Percentiles rank a stretch among this genome's conserved stretches.
These are phyloP conservation scores for Rhodofomes roseus DNA, from an alignment of 1,284 basidiomycete genomes.

Conservation along the genomic window DNA sequence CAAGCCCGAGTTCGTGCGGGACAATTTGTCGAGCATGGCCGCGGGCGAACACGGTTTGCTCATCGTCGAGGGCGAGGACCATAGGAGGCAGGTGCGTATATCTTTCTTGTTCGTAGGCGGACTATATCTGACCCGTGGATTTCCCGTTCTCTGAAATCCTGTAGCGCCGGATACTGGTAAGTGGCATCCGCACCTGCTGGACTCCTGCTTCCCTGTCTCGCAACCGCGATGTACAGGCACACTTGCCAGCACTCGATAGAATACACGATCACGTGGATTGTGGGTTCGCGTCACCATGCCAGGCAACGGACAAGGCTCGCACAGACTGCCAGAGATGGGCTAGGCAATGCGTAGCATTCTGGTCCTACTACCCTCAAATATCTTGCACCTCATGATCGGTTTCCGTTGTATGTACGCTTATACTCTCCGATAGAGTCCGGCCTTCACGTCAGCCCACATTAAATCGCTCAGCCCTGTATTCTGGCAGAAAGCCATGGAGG, in stretches of 20 bases:
- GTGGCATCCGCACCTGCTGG: constrained; percentile 4
- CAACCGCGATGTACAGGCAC: background rate
- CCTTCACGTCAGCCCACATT: constrained; percentile 55
- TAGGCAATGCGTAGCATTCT: too few species aligned
- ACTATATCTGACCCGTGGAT: background rate
- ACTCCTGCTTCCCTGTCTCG: background rate
- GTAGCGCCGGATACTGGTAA: constrained; percentile 40
- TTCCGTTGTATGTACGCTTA: too few species aligned
- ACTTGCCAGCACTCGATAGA: background rate
- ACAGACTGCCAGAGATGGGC: too few species aligned
- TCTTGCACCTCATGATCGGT: background rate
- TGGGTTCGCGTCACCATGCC: background rate
- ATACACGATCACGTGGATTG: background rate
- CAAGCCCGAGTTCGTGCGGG: constrained; percentile 61
- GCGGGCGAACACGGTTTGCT: constrained; percentile 45
- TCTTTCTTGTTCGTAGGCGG: background rate
- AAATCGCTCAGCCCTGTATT: constrained; percentile 59
- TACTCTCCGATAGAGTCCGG: constrained; percentile 40
- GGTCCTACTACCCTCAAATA: background rate
- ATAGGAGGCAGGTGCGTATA: constrained; percentile 47
- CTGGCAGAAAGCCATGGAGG: constrained; percentile 56
- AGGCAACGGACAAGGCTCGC: too few species aligned
- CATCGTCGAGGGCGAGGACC: constrained; percentile 47
- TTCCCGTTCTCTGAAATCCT: background rate
- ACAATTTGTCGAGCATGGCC: constrained; percentile 52